phyloP scores from a whole-genome alignment of 2,329 filamentous ascomycete genomes.

The Microdochium paspali region DNA sequence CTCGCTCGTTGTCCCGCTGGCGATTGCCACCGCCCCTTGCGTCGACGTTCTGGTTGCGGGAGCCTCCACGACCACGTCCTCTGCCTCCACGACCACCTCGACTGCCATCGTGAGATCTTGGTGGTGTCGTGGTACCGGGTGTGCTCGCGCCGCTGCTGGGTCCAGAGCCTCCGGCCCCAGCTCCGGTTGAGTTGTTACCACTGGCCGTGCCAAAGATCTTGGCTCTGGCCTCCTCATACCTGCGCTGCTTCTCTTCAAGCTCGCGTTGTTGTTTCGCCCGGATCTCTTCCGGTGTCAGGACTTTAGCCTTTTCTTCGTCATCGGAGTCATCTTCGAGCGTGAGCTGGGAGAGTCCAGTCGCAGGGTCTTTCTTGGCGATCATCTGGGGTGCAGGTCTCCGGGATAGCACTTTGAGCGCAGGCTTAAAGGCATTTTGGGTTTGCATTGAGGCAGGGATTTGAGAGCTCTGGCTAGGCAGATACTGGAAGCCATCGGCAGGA shows the following conservation, averaged over 20 bases:
- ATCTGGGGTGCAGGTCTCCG: constrained; percentile 61
- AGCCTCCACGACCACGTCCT: constrained; percentile 14
- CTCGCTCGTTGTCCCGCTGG: constrained; percentile 11
- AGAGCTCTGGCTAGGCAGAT: constrained; percentile 54
- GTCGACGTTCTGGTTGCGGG: constrained; percentile 7
- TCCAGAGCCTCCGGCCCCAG: constrained; percentile 1
- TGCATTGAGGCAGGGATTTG: background rate
- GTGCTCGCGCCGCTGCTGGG: constrained; percentile 46
- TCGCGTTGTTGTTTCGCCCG: constrained; percentile 69
- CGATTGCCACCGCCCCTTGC: constrained; percentile 17
- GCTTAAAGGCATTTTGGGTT: constrained; percentile 54
- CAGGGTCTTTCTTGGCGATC: constrained; percentile 47
- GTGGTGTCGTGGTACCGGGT: constrained; percentile 53
- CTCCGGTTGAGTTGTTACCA: background rate
- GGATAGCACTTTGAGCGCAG: constrained; percentile 73
- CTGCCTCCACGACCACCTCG: constrained; percentile 29
- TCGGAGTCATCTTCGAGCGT: constrained; percentile 43
- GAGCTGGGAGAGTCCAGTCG: constrained; percentile 35
- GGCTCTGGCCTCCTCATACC: constrained; percentile 81
- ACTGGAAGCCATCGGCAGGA: constrained; percentile 60
- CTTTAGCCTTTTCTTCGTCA: constrained; percentile 55
- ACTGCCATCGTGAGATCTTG: constrained; percentile 34
- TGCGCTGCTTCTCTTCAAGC: constrained; percentile 79
- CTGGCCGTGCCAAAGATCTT: constrained; percentile 61
- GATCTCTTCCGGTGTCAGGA: constrained; percentile 66